Base-by-base conservation (phyloP, 768 basidiomycete species). In the Tulasnella sp. region DNA sequence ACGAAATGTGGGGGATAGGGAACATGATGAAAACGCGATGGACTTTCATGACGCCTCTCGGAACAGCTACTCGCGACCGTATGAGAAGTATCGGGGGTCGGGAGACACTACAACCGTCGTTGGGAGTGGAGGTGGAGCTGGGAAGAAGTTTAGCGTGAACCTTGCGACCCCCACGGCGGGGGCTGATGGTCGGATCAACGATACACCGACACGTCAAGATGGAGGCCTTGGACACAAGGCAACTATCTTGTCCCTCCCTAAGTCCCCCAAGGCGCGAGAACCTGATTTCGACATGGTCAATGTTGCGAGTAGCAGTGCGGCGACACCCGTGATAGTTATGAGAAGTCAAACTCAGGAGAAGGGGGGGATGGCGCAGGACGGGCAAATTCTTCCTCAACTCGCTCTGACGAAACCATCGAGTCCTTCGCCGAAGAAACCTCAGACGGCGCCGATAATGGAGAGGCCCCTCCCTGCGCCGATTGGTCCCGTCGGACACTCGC, bases 31-130 rank as follows among this genome's bases (percentile, higher is more conserved):
- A 34, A 29, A 53, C 25, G 51, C 29, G 29, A 53, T 53, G 51
- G 51, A 53, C 51, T 53, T 53, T 53, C 29, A 30, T 34, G 51
- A 53, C 31, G 38, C 38, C 51, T 30, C 38, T 30, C 51, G 51
- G 2, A 34, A 53, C 51, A 53, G 51, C 31, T 53, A 53, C 51
- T 53, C 51, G 4, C 51, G 51, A 17, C 51, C 29, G 30, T 53
- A 53, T 34, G 51, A 53, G 51, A 53, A 29, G 25, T 53, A 53
- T 38, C 25, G 31, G 48, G 21, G 21, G 51, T 53, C 51, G 4
- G 38, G 27, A 34, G 51, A 53, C 25, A 53, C 51, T 9, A 29
- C 51, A 21, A 53, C 51, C 4, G 31, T 53, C 9, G 51, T 53
- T 15, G 51, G 51, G 11, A 53, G 51, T 38, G 12, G 22, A 29